These are phyloP conservation scores for Penicillium canariense DNA, from an alignment of 495 filamentous ascomycete genomes.

Conservation along the genomic window DNA sequence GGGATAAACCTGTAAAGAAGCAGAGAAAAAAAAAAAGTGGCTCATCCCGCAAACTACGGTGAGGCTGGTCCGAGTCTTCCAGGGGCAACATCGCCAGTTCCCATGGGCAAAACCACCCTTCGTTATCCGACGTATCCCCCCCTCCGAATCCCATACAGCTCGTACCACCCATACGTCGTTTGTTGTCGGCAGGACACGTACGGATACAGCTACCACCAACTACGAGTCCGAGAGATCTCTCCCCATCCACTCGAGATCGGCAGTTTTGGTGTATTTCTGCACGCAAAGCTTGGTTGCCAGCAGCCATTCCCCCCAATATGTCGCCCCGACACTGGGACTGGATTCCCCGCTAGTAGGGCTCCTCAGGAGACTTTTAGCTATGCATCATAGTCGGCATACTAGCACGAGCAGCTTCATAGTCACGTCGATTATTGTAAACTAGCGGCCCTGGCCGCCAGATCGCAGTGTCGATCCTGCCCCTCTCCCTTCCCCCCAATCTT, in stretches of 20 bases:
- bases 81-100: background rate
- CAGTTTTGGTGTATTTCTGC: background rate
- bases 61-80: conserved; percentile 19
- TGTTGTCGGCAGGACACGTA: background rate
- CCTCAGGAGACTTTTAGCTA: background rate
- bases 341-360: conserved; percentile 14
- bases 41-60: conserved; percentile 27
- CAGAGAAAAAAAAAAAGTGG: background rate
- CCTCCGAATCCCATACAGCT: background rate
- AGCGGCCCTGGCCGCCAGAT: background rate
- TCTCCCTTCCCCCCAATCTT: conserved; percentile 1
- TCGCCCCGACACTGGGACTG: no score
- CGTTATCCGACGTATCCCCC: background rate
- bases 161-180: background rate
- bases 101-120: background rate
- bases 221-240: conserved; percentile 5
- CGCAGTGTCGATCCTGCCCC: conserved; percentile 7
- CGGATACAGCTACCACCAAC: background rate
- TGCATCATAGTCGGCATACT: conserved; percentile 1
- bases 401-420: background rate
- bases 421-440: conserved; percentile 1
- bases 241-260: conserved; percentile 1
- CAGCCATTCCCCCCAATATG: background rate
- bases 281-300: conserved; percentile 10
- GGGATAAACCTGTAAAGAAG: conserved; percentile 1